Base-by-base conservation (phyloP, 208 protist genomes). In the Crithidia sp. region DNA sequence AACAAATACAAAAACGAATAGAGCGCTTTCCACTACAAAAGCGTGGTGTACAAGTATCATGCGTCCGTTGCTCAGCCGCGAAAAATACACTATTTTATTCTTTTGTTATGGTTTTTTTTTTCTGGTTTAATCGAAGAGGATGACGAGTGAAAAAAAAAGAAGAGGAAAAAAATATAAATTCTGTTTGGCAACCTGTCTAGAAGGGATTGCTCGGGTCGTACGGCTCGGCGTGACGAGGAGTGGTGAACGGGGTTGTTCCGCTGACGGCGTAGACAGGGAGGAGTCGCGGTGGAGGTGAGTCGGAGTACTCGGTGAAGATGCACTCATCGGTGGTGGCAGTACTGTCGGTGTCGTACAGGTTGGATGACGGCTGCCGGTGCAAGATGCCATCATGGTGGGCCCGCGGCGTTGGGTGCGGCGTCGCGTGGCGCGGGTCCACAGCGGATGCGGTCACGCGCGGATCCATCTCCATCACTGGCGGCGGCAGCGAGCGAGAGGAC, bases 281-380 rank as follows among this genome's bases (percentile, higher is more conserved):
- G 19, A 61, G 53, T 14, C 41, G 14, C 7, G 39, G 65, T 2
- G 65, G 65, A 57, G 65, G 53, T 2, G 65, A 70, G 16, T 61
- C 53, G 39, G 53, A 53, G 65, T 61, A 53, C 8, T 52, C 36
- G 4, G 53, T 61, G 53, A 43, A 61, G 19, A 70, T 61, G 53
- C 65, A 61, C 53, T 59, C 65, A 43, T 53, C 53, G 16, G 65
- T 70, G 53, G 5, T 53, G 54, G 53, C 53, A 6, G 13, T 70
- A 50, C 65, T 61, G 52, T 44, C 43, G 10, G 41, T 58, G 49
- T 50, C 37, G 53, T 61, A 61, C 65, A 61, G 17, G 19, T 41
- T 61, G 8, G 53, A 61, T 5, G 65, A 61, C 17, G 41, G 5
- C 0, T 68, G 50, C 19, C 52, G 50, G 5, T 28, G 50, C 36